A percentile compares a stretch with the other conserved stretches of the same genome.
phyloP scores from a whole-genome alignment of 179 eudicot species.

The Beta macrorhiza region DNA sequence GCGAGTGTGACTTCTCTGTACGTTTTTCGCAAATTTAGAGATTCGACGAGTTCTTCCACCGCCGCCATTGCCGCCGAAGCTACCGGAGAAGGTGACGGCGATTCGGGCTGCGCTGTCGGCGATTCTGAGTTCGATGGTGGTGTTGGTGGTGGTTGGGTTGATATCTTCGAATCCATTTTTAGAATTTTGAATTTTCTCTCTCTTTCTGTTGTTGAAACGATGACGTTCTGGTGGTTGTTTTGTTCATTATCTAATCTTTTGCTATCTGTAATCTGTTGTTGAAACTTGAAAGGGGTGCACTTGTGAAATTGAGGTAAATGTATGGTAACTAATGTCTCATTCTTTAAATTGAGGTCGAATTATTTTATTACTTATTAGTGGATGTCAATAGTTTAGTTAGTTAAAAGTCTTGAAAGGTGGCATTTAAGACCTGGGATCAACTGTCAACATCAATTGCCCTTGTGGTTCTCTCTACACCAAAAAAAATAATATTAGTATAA shows the following conservation, averaged over 20 bases:
- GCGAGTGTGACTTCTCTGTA: conserved; percentile 80
- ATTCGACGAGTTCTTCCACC: conserved; percentile 53
- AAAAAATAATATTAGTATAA: no score
- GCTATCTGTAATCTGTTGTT: no score
- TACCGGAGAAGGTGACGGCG: conserved; percentile 23
- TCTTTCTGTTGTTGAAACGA: neutral
- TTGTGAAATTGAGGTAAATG: no score
- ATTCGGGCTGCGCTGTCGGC: conserved; percentile 20
- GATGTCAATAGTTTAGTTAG: no score
- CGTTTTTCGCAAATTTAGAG: conserved; percentile 48
- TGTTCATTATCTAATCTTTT: neutral
- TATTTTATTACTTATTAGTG: no score
- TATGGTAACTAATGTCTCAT: no score
- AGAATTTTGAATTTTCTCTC: conserved; percentile 13
- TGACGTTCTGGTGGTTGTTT: neutral
- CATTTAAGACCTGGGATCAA: no score
- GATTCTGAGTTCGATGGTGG: conserved; percentile 36
- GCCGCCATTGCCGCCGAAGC: conserved; percentile 37
- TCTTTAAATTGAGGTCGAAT: no score
- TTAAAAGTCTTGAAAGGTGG: no score
- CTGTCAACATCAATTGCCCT: no score
- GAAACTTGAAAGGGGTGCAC: no score
- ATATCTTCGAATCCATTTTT: conserved; percentile 49
- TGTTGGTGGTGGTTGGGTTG: conserved; percentile 41
- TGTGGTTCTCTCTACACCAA: no score